These are phyloP conservation scores for Ophiocordyceps sinensis DNA, from an alignment of 2,329 filamentous ascomycete genomes.

Conservation along the genomic window DNA sequence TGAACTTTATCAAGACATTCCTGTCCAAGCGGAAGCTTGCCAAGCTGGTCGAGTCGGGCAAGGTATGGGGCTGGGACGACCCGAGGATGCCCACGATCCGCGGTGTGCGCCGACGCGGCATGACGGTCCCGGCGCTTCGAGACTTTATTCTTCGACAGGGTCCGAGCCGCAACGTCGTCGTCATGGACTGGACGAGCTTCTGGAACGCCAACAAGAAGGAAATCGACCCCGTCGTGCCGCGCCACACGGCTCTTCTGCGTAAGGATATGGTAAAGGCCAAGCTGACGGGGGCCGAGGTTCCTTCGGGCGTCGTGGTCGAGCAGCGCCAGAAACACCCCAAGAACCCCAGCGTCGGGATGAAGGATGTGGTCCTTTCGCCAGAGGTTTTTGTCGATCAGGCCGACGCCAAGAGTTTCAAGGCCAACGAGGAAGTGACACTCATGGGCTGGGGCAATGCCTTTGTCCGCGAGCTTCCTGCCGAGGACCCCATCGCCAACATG, in stretches of 20 bases:
- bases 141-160: slow-evolving; percentile 80
- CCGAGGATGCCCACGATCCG: slow-evolving; percentile 76
- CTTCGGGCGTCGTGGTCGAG: slow-evolving; percentile 46
- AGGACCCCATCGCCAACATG: slow-evolving; percentile 49
- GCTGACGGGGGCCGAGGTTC: slow-evolving; percentile 54
- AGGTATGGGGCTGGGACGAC: slow-evolving; percentile 76
- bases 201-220: slow-evolving; percentile 68
- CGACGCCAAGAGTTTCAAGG: slow-evolving; percentile 67
- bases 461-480: slow-evolving; percentile 49
- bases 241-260: slow-evolving; percentile 58
- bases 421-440: slow-evolving; percentile 82
- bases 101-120: slow-evolving; percentile 62
- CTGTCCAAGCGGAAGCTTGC: slow-evolving; percentile 78
- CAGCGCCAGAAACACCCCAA: slow-evolving; percentile 82
- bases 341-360: slow-evolving; percentile 70
- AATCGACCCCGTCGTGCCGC: slow-evolving; percentile 62
- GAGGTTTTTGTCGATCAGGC: slow-evolving; percentile 73
- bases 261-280: slow-evolving; percentile 58
- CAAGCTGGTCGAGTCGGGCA: slow-evolving; percentile 63
- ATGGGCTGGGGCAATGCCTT: slow-evolving; percentile 95
- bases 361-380: slow-evolving; percentile 69
- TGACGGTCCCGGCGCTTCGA: slow-evolving; percentile 64
- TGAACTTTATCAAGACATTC: slow-evolving; percentile 75
- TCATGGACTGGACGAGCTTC: slow-evolving; percentile 68
- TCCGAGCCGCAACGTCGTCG: slow-evolving; percentile 69